phyloP scores from a whole-genome alignment of 495 filamentous ascomycete genomes.

The Neurospora intermedia region DNA sequence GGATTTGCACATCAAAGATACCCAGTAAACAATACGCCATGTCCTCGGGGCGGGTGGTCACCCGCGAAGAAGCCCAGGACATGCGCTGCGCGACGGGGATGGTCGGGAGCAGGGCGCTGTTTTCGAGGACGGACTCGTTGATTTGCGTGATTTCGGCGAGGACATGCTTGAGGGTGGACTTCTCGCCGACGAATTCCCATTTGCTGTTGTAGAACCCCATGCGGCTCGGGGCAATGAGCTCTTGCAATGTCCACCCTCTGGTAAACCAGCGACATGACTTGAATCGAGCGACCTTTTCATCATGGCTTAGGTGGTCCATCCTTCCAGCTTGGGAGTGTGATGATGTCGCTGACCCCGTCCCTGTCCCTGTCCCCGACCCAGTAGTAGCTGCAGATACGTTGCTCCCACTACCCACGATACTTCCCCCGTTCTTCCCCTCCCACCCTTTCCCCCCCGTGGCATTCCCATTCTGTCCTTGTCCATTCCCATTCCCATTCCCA shows the following conservation, averaged over 20 bases:
- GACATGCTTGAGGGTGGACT: background rate
- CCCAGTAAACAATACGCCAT: conserved; percentile 21
- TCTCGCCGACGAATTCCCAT: conserved; percentile 17
- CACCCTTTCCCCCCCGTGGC: background rate
- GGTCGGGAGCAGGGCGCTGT: background rate
- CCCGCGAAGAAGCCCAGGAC: conserved; percentile 13
- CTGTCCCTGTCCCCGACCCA: background rate
- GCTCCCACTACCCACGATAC: background rate
- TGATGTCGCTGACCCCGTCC: background rate
- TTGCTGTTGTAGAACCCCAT: conserved; percentile 21
- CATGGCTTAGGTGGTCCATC: background rate
- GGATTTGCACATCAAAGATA: conserved; percentile 16
- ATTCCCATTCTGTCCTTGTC: background rate
- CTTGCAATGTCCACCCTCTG: conserved; percentile 30
- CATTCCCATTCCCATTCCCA: background rate
- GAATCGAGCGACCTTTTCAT: background rate
- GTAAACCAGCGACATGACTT: conserved; percentile 23
- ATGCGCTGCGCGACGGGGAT: conserved; percentile 13
- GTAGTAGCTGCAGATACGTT: background rate
- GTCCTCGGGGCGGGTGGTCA: conserved; percentile 14
- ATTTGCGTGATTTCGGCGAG: conserved; percentile 10
- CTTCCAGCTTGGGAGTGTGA: background rate
- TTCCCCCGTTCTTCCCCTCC: background rate
- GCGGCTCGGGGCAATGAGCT: conserved; percentile 25
- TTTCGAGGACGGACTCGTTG: conserved; percentile 1